These are phyloP conservation scores for Sporodiniella umbellata DNA, from an alignment of 371 early-diverging fungal genomes.

Conservation along the genomic window DNA sequence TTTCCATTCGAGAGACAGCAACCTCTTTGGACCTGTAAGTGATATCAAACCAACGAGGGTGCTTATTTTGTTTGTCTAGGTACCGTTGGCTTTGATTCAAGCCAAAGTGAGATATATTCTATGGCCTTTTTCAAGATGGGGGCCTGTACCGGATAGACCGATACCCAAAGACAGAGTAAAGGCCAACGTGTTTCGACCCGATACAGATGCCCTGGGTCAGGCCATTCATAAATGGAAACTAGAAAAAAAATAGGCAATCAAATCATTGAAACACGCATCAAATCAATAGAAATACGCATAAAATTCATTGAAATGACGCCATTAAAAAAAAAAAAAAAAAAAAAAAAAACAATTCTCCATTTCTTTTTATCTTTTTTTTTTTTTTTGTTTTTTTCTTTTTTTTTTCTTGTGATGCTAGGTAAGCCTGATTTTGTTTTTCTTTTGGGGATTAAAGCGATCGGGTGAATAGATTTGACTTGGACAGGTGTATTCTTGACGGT, in stretches of 20 bases:
- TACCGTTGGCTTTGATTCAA: conserved; percentile 69
- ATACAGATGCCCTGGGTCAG: neutral
- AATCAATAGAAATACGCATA: no score
- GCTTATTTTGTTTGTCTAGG: conserved; percentile 20
- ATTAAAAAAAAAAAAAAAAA: no score
- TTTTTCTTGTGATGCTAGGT: no score
- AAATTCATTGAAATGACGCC: no score
- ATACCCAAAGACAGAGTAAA: conserved; percentile 27
- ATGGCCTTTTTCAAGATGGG: conserved; percentile 72
- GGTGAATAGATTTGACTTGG: no score
- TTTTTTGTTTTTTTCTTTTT: no score
- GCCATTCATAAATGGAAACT: neutral
- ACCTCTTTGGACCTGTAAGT: conserved; percentile 79
- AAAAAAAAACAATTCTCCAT: no score
- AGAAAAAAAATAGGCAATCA: neutral
- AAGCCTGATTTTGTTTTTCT: no score
- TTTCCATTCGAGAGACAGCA: conserved; percentile 84
- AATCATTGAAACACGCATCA: no score
- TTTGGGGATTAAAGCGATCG: no score
- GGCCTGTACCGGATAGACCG: conserved; percentile 41
- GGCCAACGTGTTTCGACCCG: conserved; percentile 14
- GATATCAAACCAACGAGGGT: neutral
- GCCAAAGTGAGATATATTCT: conserved; percentile 60
- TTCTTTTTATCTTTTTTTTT: no score
- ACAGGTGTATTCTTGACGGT: no score